Conservation (phyloP, 1,284 basidiomycete genomes). For the Melampsora larici-populina region DNA sequence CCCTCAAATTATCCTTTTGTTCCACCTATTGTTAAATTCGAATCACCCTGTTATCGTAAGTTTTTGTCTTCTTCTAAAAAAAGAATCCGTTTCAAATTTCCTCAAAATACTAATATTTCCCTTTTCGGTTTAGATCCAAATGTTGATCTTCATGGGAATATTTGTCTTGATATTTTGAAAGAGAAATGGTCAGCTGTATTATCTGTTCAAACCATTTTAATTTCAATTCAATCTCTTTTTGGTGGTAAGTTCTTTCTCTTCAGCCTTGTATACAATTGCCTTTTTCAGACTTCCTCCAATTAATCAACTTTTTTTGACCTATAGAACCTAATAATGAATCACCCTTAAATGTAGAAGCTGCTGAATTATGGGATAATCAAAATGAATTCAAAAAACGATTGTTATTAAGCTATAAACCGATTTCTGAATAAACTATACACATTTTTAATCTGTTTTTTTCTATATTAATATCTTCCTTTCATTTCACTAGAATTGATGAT, state of each 20-base stretch:
- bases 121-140: too few relatives aligned
- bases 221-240: constrained; percentile 78
- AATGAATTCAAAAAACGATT: background rate
- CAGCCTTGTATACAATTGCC: background rate
- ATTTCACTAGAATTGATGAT: too few relatives aligned
- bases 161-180: constrained; percentile 71
- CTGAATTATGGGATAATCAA: constrained; percentile 65
- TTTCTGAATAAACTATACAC: background rate
- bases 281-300: constrained; percentile 1
- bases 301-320: constrained; percentile 38
- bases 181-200: constrained; percentile 88
- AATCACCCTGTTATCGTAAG: background rate
- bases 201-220: constrained; percentile 77
- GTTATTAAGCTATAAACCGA: background rate
- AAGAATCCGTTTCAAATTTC: too few relatives aligned
- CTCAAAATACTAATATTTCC: too few relatives aligned
- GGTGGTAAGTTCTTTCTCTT: constrained; percentile 62
- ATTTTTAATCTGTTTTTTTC: background rate
- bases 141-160: constrained; percentile 68
- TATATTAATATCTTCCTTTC: too few relatives aligned
- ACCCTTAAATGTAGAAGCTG: constrained; percentile 76
- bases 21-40: constrained; percentile 2
- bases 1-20: background rate
- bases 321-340: constrained; percentile 86
- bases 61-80: background rate